Base-by-base conservation (phyloP, 1,284 basidiomycete species). In the Heterobasidion irregulare region DNA sequence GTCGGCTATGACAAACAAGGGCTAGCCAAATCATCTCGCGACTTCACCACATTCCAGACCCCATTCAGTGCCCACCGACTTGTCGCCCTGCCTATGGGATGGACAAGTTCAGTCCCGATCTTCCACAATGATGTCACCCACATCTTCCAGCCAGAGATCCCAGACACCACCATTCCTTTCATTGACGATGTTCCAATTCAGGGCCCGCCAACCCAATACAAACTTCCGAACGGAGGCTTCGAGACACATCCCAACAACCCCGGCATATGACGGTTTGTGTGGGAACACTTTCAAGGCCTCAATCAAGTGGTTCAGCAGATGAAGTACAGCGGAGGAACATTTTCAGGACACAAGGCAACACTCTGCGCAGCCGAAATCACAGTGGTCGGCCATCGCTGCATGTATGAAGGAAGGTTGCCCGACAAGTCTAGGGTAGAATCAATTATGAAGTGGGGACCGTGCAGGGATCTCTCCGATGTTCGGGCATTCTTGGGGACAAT, bases 51-150 rank as follows among this genome's bases (percentile, higher is more conserved):
- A 1, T 48, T 48, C 12, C 16, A 53, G 45, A 44, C 41, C 0
- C 52, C 52, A 4, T 53, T 55, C 54, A 59, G 65, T 7, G 57
- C 61, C 10, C 54, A 59, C 12, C 58, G 62, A 26, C 59, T 70
- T 0, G 55, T 57, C 0, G 62, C 58, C 0, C 48, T 73, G 0
- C 72, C 69, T 0, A 71, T 71, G 69, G 72, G 73, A 0, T 74
- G 63, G 63, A 72, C 70, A 0, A 72, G 74, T 50, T 72, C 67
- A 0, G 65, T 71, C 1, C 66, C 65, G 6, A 67, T 70, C 19
- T 68, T 70, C 46, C 68, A 72, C 53, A 64, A 66, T 48, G 61
- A 69, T 54, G 61, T 73, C 1, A 66, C 64, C 0, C 66, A 63
- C 44, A 71, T 72, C 38, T 58, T 75, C 0, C 61, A 68, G 47